Evolutionary conservation across 164 flowering plant species (phyloP), one percentile per base, ranked within the genome.

Genomic region (Taxillus chinensis): DNA sequence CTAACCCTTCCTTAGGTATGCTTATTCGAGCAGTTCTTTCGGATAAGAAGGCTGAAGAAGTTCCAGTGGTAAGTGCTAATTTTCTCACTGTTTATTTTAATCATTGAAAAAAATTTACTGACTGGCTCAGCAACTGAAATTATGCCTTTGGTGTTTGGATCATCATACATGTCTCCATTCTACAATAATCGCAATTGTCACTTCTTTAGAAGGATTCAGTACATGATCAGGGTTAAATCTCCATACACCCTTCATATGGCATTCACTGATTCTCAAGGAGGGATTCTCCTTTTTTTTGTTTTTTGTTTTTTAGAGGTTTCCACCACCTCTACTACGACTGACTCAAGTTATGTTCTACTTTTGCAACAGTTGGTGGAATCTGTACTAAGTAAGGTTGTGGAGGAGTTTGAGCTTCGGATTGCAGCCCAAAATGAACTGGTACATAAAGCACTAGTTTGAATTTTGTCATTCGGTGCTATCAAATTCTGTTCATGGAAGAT

Each of bases 21-120:
- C 98, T 95, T 64, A 82, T 92, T 53, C 92, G 84, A 48, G 80
- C 93, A 39, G 63, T 80, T 67, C 75, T 95, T 50, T 68, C 72
- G 51, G 92, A 91, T 71, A 91, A 81, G 80, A 91, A 81, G 76
- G 90, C 96, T 59, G 97, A 95, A 64, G 99, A 95, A 77, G 80
- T 91, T 66, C 95, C 96, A 54, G 75, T 42, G 67, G 99, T 95
- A 82, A 70, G 91, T 5, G 57, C 39, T 52, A 46, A 39, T 3
- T 13, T 40, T 2, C 17, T 40, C 27, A 12, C 51, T 48, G 50
- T 7, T 55, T 55, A 55, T n/a, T 55, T 55, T 7, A 8, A 38
- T 15, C 38, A 7, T 3, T 16, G 9, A 11, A 48, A 11, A 11
- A 48, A 7, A 48, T 7, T 48, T 2, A 4, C 51, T 0, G 13